Conservation (phyloP, 2,329 filamentous ascomycete genomes). For the Oidium heveae region DNA sequence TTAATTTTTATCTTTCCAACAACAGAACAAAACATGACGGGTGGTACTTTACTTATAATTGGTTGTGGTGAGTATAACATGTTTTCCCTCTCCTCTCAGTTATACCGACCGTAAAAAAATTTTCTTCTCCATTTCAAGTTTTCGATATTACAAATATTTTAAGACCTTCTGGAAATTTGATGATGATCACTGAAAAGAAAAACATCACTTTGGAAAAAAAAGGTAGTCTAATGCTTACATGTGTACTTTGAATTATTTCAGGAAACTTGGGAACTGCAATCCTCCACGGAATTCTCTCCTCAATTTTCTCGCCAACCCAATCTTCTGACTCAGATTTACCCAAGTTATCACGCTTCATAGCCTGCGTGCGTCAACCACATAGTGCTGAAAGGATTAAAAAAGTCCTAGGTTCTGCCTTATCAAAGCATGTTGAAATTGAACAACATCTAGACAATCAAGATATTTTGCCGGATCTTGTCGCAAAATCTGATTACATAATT, state of each 20-base stretch:
- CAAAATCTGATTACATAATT: constrained; percentile 46
- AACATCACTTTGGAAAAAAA: no score
- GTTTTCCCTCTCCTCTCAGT: no score
- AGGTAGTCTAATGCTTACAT: no score
- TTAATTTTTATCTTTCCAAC: no score
- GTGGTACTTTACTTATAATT: no score
- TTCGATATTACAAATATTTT: no score
- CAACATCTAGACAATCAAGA: constrained; percentile 48
- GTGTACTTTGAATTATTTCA: constrained; percentile 13
- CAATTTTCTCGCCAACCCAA: constrained; percentile 36
- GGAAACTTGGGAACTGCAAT: constrained; percentile 73
- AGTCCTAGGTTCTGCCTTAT: constrained; percentile 33
- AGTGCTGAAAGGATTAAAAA: constrained; percentile 43
- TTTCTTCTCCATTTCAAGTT: no score
- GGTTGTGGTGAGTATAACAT: no score
- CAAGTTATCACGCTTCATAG: constrained; percentile 47
- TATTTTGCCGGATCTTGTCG: constrained; percentile 15
- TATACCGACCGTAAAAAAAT: no score
- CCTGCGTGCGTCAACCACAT: constrained; percentile 48
- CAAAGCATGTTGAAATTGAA: constrained; percentile 35
- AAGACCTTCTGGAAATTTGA: no score
- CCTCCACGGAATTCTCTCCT: constrained; percentile 52
- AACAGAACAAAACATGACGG: no score
- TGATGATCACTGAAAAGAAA: no score
- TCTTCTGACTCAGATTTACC: constrained; percentile 15